Percentiles rank a stretch among this genome's conserved stretches.
Conservation (phyloP, 805 yeast species). For the Teunomyces pallodes region DNA sequence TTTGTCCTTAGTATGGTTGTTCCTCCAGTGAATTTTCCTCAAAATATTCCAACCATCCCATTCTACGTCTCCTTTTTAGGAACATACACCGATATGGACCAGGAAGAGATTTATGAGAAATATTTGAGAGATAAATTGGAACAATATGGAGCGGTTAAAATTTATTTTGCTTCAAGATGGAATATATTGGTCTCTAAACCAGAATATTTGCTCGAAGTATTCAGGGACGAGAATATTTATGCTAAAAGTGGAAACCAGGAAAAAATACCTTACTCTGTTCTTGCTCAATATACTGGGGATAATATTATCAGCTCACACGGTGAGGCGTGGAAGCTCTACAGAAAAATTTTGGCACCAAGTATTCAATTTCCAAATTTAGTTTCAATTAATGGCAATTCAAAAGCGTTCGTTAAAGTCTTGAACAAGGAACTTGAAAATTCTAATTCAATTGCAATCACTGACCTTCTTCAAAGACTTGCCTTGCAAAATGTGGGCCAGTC, state of each 20-base stretch:
- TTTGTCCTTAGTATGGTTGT: constrained; percentile 16
- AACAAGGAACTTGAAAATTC: constrained; percentile 1
- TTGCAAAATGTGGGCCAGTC: constrained; percentile 51
- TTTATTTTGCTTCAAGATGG: constrained; percentile 63
- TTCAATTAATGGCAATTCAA: constrained; percentile 39
- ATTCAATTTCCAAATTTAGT: constrained; percentile 47
- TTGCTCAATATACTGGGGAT: constrained; percentile 58
- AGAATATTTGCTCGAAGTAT: constrained; percentile 41
- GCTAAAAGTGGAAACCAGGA: constrained; percentile 61
- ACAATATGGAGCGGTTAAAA: constrained; percentile 55
- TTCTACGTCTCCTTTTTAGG: constrained; percentile 55
- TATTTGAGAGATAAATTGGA: constrained; percentile 47
- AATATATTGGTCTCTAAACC: constrained; percentile 54
- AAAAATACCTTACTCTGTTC: constrained; percentile 54
- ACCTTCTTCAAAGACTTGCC: constrained; percentile 45
- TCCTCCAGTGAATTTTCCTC: constrained; percentile 54
- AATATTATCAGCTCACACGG: constrained; percentile 62
- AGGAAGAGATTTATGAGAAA: constrained; percentile 41
- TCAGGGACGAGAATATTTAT: constrained; percentile 48
- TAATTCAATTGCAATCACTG: constrained; percentile 26
- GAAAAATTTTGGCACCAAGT: constrained; percentile 44
- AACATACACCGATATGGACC: constrained; percentile 43
- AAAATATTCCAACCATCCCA: constrained; percentile 58
- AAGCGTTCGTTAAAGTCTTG: constrained; percentile 1
- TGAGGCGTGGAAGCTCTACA: constrained; percentile 46